phyloP scores from a whole-genome alignment of 768 basidiomycete genomes.

The Kwoniella sp. region DNA sequence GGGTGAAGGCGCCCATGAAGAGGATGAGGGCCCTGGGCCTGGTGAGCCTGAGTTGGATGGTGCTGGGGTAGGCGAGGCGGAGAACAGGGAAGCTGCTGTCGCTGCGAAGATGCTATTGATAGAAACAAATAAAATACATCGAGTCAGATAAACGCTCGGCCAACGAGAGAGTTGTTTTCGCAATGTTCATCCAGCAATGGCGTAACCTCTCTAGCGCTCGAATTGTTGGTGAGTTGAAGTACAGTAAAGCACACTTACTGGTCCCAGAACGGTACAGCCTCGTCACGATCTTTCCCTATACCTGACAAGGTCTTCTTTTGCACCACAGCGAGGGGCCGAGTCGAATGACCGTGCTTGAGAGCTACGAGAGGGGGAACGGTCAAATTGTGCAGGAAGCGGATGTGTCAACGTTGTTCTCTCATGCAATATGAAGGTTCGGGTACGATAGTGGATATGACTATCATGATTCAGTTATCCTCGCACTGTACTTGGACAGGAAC shows the following conservation, averaged over 20 bases:
- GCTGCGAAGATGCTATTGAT: slow-evolving; percentile 70
- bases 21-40: slow-evolving; percentile 64
- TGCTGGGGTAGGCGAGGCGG: slow-evolving; percentile 58
- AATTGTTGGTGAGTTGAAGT: background rate
- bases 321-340: slow-evolving; percentile 72
- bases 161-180: too few species aligned
- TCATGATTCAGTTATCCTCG: too few species aligned
- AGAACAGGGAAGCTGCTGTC: slow-evolving; percentile 78
- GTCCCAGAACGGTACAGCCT: slow-evolving; percentile 97
- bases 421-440: too few species aligned
- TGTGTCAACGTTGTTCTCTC: too few species aligned
- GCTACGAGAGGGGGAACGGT: too few species aligned
- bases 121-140: background rate
- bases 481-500: too few species aligned
- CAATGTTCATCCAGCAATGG: background rate
- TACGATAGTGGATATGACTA: too few species aligned
- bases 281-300: slow-evolving; percentile 88
- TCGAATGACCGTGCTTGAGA: slow-evolving; percentile 79
- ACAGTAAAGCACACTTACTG: slow-evolving; percentile 65
- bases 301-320: slow-evolving; percentile 85
- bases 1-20: slow-evolving; percentile 59
- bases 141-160: slow-evolving; percentile 1
- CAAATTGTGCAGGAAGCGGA: too few species aligned
- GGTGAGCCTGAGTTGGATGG: slow-evolving; percentile 62
- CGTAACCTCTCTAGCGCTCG: background rate